These are phyloP conservation scores for Akanthomyces lecanii DNA, from an alignment of 2,329 filamentous ascomycete genomes.

Conservation along the genomic window DNA sequence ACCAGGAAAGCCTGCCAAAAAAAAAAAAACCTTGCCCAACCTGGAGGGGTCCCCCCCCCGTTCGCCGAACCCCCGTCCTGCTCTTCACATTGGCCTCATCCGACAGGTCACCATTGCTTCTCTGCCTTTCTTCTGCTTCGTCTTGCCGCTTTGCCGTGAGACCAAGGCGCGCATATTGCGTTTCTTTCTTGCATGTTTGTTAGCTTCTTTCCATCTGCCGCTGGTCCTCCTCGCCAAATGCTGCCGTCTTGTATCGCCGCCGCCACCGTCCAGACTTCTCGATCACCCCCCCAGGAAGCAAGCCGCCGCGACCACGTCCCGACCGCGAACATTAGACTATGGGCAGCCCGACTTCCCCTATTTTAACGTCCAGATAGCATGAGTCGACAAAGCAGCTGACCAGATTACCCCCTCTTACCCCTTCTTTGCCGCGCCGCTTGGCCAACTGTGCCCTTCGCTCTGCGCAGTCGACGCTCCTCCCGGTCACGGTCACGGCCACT, in stretches of 20 bases:
- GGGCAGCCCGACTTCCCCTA: slow-evolving; percentile 30
- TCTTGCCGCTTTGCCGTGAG: neutral
- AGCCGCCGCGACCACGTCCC: slow-evolving; percentile 22
- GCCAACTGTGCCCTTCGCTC: neutral
- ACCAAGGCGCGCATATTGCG: neutral
- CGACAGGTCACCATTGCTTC: slow-evolving; percentile 2
- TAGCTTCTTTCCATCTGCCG: neutral
- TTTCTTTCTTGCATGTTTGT: neutral
- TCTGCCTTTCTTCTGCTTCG: slow-evolving; percentile 17
- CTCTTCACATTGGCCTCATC: slow-evolving; percentile 17
- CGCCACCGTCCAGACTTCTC: slow-evolving; percentile 34
- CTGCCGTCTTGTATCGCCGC: slow-evolving; percentile 5
- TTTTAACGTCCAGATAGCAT: slow-evolving; percentile 31
- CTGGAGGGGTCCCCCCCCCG: slow-evolving; percentile 2
- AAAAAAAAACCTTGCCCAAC: slow-evolving; percentile 2
- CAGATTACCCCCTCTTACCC: slow-evolving; percentile 3
- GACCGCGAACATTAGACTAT: slow-evolving; percentile 28
- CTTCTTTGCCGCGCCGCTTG: slow-evolving; percentile 15
- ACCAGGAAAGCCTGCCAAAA: neutral
- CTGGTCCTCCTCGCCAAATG: slow-evolving; percentile 2
- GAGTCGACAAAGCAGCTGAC: slow-evolving; percentile 29
- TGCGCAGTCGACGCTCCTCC: neutral
- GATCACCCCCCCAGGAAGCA: slow-evolving; percentile 24
- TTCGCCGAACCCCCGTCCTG: slow-evolving; percentile 5
- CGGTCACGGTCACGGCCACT: neutral